Conservation (phyloP, 2,329 filamentous ascomycete species). For the Orbilia brochopaga region DNA sequence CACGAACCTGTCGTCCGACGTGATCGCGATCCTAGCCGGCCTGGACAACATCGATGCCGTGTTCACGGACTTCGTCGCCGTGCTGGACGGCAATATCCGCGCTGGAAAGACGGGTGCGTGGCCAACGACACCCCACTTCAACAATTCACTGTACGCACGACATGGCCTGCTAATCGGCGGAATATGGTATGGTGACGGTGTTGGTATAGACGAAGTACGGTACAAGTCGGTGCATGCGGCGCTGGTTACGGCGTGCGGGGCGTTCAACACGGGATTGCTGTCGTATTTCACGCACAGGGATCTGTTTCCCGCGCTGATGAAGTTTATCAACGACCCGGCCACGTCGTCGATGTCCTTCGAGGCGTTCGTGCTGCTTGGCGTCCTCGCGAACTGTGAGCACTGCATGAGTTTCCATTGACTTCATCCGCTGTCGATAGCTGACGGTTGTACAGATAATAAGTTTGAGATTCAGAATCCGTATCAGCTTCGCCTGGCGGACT, state of each 20-base stretch:
- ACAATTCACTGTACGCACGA: no score
- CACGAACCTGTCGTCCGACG: constrained; percentile 91
- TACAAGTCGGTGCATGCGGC: constrained; percentile 81
- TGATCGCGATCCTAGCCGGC: constrained; percentile 86
- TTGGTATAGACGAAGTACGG: constrained; percentile 72
- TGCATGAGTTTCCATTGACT: background rate
- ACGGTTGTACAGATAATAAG: constrained; percentile 72
- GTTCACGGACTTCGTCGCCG: constrained; percentile 85
- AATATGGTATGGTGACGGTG: constrained; percentile 73
- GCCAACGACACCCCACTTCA: no score
- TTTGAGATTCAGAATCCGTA: constrained; percentile 99
- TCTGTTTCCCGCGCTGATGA: constrained; percentile 92
- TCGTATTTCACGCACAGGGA: constrained; percentile 96
- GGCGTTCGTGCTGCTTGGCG: constrained; percentile 80
- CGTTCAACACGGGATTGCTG: constrained; percentile 90
- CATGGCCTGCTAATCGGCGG: constrained; percentile 74
- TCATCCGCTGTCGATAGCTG: background rate
- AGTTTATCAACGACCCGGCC: constrained; percentile 83
- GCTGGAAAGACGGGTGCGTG: constrained; percentile 72
- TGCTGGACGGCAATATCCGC: constrained; percentile 81
- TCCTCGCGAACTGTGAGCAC: constrained; percentile 75
- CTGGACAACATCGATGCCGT: constrained; percentile 85
- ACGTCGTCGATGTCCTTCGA: constrained; percentile 69
- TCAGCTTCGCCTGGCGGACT: constrained; percentile 86
- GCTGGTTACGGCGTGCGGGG: constrained; percentile 85